phyloP scores from a whole-genome alignment of 2,329 filamentous ascomycete genomes.

The Didymosphaeria variabile region DNA sequence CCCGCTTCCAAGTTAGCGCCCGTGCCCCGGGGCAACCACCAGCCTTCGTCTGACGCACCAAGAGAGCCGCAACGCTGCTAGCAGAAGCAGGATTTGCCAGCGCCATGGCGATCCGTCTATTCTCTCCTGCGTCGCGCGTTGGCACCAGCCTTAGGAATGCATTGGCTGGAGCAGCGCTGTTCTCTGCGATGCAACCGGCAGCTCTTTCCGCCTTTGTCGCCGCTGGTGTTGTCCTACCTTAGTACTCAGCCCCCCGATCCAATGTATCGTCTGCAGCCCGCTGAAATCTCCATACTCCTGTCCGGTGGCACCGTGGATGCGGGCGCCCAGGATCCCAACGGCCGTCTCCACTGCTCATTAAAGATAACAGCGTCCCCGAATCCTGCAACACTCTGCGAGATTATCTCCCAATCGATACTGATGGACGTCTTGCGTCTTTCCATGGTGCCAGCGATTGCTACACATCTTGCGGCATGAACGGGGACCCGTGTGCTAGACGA shows the following conservation, averaged over 20 bases:
- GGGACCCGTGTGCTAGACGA: neutral
- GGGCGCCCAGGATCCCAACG: neutral
- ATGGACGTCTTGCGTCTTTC: neutral
- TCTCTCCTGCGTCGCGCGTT: neutral
- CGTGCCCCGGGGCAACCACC: slow-evolving; percentile 9
- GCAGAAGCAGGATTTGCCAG: slow-evolving; percentile 10
- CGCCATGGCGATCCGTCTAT: neutral
- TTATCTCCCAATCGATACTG: neutral
- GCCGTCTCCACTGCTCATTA: slow-evolving; percentile 9
- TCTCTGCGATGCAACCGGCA: too few species aligned
- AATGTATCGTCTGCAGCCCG: neutral
- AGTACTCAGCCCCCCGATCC: slow-evolving; percentile 3
- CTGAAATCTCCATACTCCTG: slow-evolving; percentile 1
- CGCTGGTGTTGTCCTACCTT: neutral
- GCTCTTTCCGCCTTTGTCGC: neutral
- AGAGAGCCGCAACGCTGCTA: slow-evolving; percentile 6
- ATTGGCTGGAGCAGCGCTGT: neutral
- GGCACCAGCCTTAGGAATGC: slow-evolving; percentile 1
- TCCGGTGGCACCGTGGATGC: neutral
- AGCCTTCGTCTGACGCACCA: slow-evolving; percentile 5
- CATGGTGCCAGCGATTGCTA: neutral
- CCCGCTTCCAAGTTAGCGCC: neutral
- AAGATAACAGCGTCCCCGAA: slow-evolving; percentile 11
- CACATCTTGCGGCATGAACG: neutral
- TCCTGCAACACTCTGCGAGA: slow-evolving; percentile 6